Evolutionary conservation across 2,329 filamentous ascomycete species (phyloP).

Genomic region (Paracoccidioides brasiliensis): DNA sequence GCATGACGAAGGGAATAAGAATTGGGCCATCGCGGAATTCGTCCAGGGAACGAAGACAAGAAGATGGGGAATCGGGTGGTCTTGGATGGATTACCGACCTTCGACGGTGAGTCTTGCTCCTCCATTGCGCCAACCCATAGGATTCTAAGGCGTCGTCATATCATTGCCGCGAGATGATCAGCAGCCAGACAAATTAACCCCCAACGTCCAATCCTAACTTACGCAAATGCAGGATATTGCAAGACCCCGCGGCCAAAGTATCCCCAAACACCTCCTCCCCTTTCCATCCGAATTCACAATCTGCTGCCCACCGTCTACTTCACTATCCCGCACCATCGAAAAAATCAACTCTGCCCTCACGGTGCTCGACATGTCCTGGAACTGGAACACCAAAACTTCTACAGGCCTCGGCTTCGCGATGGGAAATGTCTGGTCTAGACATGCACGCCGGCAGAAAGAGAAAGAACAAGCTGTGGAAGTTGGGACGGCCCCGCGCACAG

Average conservation of each 20-base stretch:
- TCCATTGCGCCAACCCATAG: no score
- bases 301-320: slow-evolving; percentile 14
- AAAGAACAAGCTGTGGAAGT: slow-evolving; percentile 10
- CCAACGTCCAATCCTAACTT: neutral
- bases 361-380: slow-evolving; percentile 50
- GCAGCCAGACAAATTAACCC: neutral
- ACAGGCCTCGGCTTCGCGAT: slow-evolving; percentile 49
- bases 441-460: slow-evolving; percentile 50
- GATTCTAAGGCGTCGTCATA: slow-evolving; percentile 13
- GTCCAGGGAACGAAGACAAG: slow-evolving; percentile 65
- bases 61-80: slow-evolving; percentile 84
- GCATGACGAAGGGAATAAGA: slow-evolving; percentile 46
- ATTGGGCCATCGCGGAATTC: slow-evolving; percentile 73
- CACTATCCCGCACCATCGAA: slow-evolving; percentile 21
- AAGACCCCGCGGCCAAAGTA: slow-evolving; percentile 26
- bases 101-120: slow-evolving; percentile 28
- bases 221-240: neutral
- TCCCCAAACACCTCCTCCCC: slow-evolving; percentile 40
- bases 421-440: slow-evolving; percentile 66
- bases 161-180: slow-evolving; percentile 9
- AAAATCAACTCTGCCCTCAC: slow-evolving; percentile 38
- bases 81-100: slow-evolving; percentile 57
- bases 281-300: slow-evolving; percentile 41
- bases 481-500: neutral
- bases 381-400: slow-evolving; percentile 43